These are phyloP conservation scores for Monosporascus sp. DNA, from an alignment of 2,329 filamentous ascomycete species.

Conservation along the genomic window DNA sequence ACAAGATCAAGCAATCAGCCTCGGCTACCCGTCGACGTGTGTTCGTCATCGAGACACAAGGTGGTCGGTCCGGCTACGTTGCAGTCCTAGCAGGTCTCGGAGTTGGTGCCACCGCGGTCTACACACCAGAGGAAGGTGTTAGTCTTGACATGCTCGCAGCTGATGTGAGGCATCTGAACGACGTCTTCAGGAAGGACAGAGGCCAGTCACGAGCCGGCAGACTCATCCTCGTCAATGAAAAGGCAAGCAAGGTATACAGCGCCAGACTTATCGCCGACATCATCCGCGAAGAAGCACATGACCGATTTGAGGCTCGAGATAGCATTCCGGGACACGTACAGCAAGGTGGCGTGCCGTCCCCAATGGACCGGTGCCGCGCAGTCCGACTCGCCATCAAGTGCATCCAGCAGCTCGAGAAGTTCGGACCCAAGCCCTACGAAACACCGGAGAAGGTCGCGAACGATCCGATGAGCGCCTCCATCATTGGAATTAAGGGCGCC, in stretches of 20 bases:
- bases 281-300: constrained; percentile 87
- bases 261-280: constrained; percentile 94
- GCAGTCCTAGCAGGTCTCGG: constrained; percentile 84
- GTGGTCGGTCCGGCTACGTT: constrained; percentile 88
- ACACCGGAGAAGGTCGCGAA: constrained; percentile 58
- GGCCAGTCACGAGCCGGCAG: constrained; percentile 88
- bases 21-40: constrained; percentile 89
- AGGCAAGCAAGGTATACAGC: constrained; percentile 82
- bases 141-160: constrained; percentile 85
- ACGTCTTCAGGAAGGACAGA: constrained; percentile 78
- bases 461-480: constrained; percentile 67
- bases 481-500: constrained; percentile 91
- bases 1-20: constrained; percentile 95
- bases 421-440: constrained; percentile 57
- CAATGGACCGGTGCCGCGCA: constrained; percentile 93
- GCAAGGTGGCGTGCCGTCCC: constrained; percentile 85
- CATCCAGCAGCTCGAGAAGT: constrained; percentile 83
- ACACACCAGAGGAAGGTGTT: constrained; percentile 95
- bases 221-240: constrained; percentile 94
- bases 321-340: constrained; percentile 93
- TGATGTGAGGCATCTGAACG: constrained; percentile 83
- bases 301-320: constrained; percentile 86
- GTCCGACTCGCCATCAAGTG: constrained; percentile 91
- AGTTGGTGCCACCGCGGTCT: constrained; percentile 90
- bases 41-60: constrained; percentile 97